These are phyloP conservation scores for Hermanozyma aechmeae DNA, from an alignment of 805 yeast genomes.

Conservation along the genomic window DNA sequence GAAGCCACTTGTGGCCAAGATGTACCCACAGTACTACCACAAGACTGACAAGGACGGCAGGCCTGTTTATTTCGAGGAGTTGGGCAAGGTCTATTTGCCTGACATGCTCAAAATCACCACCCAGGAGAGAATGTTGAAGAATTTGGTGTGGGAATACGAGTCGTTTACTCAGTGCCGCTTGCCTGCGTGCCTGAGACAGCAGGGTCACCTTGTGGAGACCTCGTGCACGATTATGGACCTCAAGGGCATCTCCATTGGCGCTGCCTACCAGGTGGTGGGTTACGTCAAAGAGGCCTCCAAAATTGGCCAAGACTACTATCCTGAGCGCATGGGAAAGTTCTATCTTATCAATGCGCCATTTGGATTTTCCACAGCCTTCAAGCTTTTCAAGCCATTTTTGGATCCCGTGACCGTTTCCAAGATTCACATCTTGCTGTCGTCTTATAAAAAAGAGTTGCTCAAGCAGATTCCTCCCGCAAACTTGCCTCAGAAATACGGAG, in stretches of 20 bases:
- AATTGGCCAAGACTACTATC: slow-evolving; percentile 95
- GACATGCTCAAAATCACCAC: slow-evolving; percentile 92
- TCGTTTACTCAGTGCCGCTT: slow-evolving; percentile 74
- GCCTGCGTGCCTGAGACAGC: slow-evolving; percentile 88
- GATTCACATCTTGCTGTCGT: slow-evolving; percentile 76
- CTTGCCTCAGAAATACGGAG: slow-evolving; percentile 88
- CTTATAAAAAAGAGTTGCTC: slow-evolving; percentile 72
- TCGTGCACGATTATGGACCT: slow-evolving; percentile 93
- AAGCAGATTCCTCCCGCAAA: slow-evolving; percentile 92
- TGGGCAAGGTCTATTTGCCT: slow-evolving; percentile 81
- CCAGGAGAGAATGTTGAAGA: slow-evolving; percentile 92
- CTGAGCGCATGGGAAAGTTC: slow-evolving; percentile 98
- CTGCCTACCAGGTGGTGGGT: slow-evolving; percentile 77
- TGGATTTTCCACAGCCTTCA: slow-evolving; percentile 92
- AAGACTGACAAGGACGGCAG: slow-evolving; percentile 96
- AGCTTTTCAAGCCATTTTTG: slow-evolving; percentile 82
- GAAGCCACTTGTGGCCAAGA: slow-evolving; percentile 80
- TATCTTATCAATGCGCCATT: slow-evolving; percentile 95
- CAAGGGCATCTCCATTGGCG: slow-evolving; percentile 81
- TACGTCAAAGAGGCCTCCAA: slow-evolving; percentile 89
- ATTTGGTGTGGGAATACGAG: slow-evolving; percentile 97
- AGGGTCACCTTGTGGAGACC: slow-evolving; percentile 77
- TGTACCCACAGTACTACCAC: slow-evolving; percentile 95
- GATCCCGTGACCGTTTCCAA: slow-evolving; percentile 97
- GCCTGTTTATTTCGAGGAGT: slow-evolving; percentile 89